A percentile compares a stretch with the other conserved stretches of the same genome.
Evolutionary conservation across 176 grass and related monocot genomes (phyloP).

Genomic region (Pontederia crassipes): DNA sequence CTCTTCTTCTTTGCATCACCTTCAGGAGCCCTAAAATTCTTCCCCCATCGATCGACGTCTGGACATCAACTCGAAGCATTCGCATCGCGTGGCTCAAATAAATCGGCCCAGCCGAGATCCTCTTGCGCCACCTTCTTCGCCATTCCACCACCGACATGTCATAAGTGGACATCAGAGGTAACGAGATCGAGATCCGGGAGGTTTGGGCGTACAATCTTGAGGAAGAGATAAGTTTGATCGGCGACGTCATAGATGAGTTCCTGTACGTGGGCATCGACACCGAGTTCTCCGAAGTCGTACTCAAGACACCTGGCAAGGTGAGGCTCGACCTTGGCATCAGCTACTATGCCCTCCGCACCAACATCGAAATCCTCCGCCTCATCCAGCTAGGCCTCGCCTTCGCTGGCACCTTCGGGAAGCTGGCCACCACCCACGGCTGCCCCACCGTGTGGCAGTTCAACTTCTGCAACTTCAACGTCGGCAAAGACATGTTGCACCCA

Average conservation of each 20-base stretch:
- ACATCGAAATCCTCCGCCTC: not conserved
- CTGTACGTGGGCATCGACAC: constrained; percentile 95
- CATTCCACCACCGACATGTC: no score
- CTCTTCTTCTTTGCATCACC: no score
- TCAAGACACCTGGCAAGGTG: not conserved
- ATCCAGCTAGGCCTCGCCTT: constrained; percentile 6
- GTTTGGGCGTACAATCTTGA: constrained; percentile 90
- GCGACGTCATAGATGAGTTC: constrained; percentile 77
- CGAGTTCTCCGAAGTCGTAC: constrained; percentile 34
- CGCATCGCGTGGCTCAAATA: no score
- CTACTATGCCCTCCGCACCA: constrained; percentile 4
- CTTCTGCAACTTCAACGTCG: constrained; percentile 2
- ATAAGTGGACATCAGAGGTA: no score
- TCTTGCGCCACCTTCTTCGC: no score
- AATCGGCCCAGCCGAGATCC: no score
- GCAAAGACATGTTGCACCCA: not conserved
- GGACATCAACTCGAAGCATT: no score
- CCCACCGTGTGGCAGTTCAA: constrained; percentile 12
- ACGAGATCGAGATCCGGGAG: constrained; percentile 77
- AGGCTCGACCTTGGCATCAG: not conserved
- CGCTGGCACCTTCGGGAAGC: not conserved
- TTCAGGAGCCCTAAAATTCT: no score
- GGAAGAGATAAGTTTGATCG: constrained; percentile 73
- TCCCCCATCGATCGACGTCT: no score
- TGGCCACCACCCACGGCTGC: not conserved